These are phyloP conservation scores for Pyrrhoderma lamaoense DNA, from an alignment of 1,284 basidiomycete species.

Conservation along the genomic window DNA sequence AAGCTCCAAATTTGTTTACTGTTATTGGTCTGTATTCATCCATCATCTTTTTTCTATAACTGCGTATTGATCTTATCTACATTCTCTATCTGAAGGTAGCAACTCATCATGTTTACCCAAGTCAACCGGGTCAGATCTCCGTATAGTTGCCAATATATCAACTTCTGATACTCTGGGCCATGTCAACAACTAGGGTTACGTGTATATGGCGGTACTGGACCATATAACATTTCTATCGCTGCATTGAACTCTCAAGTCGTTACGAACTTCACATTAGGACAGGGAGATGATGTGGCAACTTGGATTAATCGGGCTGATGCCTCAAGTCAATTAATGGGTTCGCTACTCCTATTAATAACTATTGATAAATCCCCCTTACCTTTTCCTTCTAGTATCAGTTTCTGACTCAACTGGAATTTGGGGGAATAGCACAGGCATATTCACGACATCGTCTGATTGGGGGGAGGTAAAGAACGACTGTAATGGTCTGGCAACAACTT, in stretches of 20 bases:
- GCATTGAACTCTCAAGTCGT: constrained; percentile 33
- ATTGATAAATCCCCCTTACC: constrained; percentile 4
- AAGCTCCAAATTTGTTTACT: constrained; percentile 29
- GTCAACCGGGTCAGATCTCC: constrained; percentile 25
- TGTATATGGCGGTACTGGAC: constrained; percentile 38
- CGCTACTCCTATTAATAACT: constrained; percentile 19
- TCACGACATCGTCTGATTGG: constrained; percentile 14
- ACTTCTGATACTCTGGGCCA: constrained; percentile 29
- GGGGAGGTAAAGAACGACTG: background rate
- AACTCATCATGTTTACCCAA: constrained; percentile 9
- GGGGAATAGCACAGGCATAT: constrained; percentile 12
- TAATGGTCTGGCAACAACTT: constrained; percentile 6
- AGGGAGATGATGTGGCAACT: constrained; percentile 35
- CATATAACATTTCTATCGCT: constrained; percentile 40
- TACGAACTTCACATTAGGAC: constrained; percentile 38
- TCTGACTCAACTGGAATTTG: constrained; percentile 16
- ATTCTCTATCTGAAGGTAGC: constrained; percentile 5
- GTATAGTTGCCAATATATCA: constrained; percentile 37
- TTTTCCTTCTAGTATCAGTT: constrained; percentile 7
- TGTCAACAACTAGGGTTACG: constrained; percentile 42
- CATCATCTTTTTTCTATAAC: background rate
- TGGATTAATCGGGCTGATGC: constrained; percentile 43
- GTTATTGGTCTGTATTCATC: constrained; percentile 31
- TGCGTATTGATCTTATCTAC: background rate
- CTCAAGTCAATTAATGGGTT: constrained; percentile 34